Conservation (phyloP, 805 yeast species). For the Starmerella lactis-condensi region DNA sequence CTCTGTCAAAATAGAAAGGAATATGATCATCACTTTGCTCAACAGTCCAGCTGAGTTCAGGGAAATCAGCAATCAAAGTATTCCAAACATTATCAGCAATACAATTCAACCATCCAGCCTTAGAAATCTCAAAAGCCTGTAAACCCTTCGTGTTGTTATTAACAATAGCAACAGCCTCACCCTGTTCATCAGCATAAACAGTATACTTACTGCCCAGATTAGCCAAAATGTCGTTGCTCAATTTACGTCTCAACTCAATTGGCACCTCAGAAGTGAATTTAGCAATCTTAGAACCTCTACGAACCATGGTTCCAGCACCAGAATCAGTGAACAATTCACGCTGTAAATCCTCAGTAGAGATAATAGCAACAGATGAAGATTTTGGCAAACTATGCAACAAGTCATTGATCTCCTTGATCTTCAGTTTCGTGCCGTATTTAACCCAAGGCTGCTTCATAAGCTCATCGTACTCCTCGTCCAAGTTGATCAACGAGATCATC, state of each 20-base stretch:
- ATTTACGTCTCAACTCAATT: conserved; percentile 56
- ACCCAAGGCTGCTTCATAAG: conserved; percentile 92
- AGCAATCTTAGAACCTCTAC: conserved; percentile 84
- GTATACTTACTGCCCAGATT: conserved; percentile 49
- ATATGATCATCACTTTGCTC: conserved; percentile 79
- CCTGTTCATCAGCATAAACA: conserved; percentile 65
- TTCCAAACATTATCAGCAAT: conserved; percentile 88
- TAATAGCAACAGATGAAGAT: conserved; percentile 93
- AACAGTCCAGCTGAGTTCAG: conserved; percentile 68
- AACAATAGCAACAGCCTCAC: conserved; percentile 83
- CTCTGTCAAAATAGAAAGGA: conserved; percentile 77
- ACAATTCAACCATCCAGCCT: conserved; percentile 91
- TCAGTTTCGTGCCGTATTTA: conserved; percentile 92
- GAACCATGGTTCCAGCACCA: conserved; percentile 96
- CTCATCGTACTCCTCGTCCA: conserved; percentile 89
- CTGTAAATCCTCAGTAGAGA: conserved; percentile 84
- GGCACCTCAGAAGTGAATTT: conserved; percentile 37
- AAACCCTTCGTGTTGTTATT: conserved; percentile 23
- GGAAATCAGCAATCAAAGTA: conserved; percentile 56
- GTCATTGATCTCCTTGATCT: conserved; percentile 91
- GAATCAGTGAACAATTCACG: conserved; percentile 95
- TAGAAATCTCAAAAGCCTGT: conserved; percentile 65
- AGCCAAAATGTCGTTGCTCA: conserved; percentile 66
- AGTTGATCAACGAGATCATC: conserved; percentile 71
- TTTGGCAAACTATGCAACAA: conserved; percentile 85